Evolutionary conservation across 495 filamentous ascomycete species (phyloP), one percentile per base, ranked within the genome.

Genomic region (Hyaloscypha finlandica): DNA sequence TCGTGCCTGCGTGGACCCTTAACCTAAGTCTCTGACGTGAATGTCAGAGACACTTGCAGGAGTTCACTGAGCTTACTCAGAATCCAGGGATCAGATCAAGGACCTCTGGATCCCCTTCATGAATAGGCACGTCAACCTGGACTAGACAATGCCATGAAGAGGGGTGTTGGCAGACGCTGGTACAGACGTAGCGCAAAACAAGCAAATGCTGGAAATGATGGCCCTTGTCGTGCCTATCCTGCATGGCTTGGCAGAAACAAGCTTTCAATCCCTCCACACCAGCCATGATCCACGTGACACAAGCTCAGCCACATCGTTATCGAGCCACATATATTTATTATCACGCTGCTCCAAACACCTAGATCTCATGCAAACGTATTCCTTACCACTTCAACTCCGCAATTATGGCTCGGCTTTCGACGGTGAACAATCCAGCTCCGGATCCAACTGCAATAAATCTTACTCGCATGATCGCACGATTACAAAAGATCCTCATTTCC

Each of bases 401-500:
- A 32, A 54, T 14, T 22, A 72, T 72, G 70, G 70, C 67, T 29
- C 63, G 70, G 20, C 56, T 67, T 25, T 69, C 70, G 32, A 51
- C 37, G 31, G 64, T 35, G 48, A 59, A 57, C n/a, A 16, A 37
- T 45, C 29, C 55, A 14, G 35, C 45, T 25, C 31, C 48, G n/a
- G 70, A 72, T 70, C 33, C 58, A 19, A 70, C 68, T 20, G 69
- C 83, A 19, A 81, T 89, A 22, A 88, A 90, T 69, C 84, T 94
- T 11, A 84, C 81, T 55, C 84, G 90, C n/a, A 84, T 94, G n/a
- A 84, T 96, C 59, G 78, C 81, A 62, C 88, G 92, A 2, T 81
- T 96, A 6, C 88, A 94, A 74, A 82, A 88, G 59, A 90, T 86
- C 66, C 83, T 96, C 57, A 83, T 94, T 35, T 85, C 85, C 22